Base-by-base conservation (phyloP, 2,329 filamentous ascomycete species). In the Cryphonectria radicalis region DNA sequence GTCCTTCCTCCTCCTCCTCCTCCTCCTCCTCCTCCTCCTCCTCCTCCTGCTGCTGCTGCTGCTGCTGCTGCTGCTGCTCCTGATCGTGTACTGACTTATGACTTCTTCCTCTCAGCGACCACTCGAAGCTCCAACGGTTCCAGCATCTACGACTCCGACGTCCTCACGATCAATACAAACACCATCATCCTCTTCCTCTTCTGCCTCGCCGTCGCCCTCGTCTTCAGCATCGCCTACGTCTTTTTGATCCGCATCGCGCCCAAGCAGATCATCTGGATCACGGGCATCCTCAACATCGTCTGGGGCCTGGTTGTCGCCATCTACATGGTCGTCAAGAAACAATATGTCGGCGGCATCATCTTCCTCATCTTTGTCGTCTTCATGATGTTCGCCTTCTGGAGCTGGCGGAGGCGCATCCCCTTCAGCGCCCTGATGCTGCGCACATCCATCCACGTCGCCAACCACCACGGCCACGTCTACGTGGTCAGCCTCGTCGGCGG, bases 211-310 rank as follows among this genome's bases (percentile, higher is more conserved):
- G 86, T 94, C 55, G 92, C 94, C 6, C 85, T 95, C 32, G 86
- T 93, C 1, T 83, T 97, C 59, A 95, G 93, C 50, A 92, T 90
- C 77, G 85, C 82, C 32, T 98, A 98, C 79, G 89, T 98, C 76
- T 89, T 90, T 81, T 80, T 91, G 1, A 92, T 93, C 8, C 89
- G 94, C 69, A 82, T 88, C 63, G 95, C 95, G 75, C 94, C 95
- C 4, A 97, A 96, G 82, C 89, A 93, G 78, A 94, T 97, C 76
- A 97, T 98, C 79, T 98, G 94, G 93, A 88, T 94, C 55, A 97
- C 94, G 0, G 94, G 93, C 17, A 95, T 97, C 67, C 84, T 97
- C 70, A 97, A 98, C 80, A 92, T 97, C 76, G 83, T 92, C 69
- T 91, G 94, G 76, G 93, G 93, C 0, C 84, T 98, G n/a, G 95